Evolutionary conservation across 192 early-diverging fungal genomes (phyloP).

Genomic region (Thamnidium elegans): DNA sequence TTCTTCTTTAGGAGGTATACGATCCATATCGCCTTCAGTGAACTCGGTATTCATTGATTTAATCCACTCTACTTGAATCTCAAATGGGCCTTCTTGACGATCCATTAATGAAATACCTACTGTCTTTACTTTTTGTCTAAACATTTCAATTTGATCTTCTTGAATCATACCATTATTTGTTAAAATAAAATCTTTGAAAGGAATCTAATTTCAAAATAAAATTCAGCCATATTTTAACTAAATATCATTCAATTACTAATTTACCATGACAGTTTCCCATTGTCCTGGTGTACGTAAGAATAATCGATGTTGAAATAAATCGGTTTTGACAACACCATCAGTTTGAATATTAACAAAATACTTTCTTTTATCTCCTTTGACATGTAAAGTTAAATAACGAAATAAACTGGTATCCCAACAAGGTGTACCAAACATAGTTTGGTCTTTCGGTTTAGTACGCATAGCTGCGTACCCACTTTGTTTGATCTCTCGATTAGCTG

Average conservation of each 20-base stretch:
- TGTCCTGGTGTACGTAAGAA: constrained; percentile 82
- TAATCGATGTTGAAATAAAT: constrained; percentile 92
- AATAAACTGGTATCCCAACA: constrained; percentile 84
- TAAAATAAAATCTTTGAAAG: constrained; percentile 89
- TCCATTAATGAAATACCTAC: constrained; percentile 87
- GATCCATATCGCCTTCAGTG: constrained; percentile 74
- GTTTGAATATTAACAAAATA: constrained; percentile 95
- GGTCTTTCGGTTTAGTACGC: constrained; percentile 64
- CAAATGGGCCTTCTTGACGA: constrained; percentile 79
- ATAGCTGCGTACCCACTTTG: constrained; percentile 92
- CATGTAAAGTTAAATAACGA: constrained; percentile 79
- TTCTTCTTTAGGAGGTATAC: constrained; percentile 27
- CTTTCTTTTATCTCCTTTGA: constrained; percentile 77
- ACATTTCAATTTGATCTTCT: constrained; percentile 82
- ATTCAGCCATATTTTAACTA: too few species aligned
- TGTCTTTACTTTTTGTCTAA: constrained; percentile 78
- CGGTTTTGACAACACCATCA: constrained; percentile 75
- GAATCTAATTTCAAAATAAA: constrained; percentile 55
- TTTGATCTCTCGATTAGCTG: constrained; percentile 65
- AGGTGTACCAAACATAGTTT: constrained; percentile 73
- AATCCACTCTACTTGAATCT: constrained; percentile 88
- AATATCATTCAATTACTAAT: too few species aligned
- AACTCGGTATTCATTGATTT: constrained; percentile 78
- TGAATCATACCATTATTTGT: constrained; percentile 88
- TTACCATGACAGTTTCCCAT: constrained; percentile 90